Percentiles rank a stretch among this genome's conserved stretches.
phyloP scores from a whole-genome alignment of 345 rosid genomes.

The Garcia nutans region DNA sequence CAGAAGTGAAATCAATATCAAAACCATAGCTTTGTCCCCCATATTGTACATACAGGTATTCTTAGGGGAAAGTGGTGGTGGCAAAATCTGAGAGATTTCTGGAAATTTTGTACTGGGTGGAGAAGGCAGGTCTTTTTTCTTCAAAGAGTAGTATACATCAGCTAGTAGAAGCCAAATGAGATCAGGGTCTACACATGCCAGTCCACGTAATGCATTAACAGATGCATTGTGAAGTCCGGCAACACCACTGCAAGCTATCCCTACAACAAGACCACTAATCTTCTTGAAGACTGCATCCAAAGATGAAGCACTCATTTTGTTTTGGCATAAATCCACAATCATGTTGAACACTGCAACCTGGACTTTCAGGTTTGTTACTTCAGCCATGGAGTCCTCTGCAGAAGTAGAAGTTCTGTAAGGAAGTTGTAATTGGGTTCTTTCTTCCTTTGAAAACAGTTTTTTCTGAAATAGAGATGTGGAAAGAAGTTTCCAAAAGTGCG shows the following conservation, averaged over 20 bases:
- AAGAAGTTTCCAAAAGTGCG: conserved; percentile 80
- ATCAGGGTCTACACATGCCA: conserved; percentile 78
- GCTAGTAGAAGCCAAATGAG: conserved; percentile 88
- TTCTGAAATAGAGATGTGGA: conserved; percentile 61
- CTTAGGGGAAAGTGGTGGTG: conserved; percentile 42
- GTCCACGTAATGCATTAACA: conserved; percentile 65
- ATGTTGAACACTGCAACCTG: conserved; percentile 75
- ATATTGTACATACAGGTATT: conserved; percentile 59
- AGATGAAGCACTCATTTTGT: conserved; percentile 66
- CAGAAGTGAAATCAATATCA: conserved; percentile 57
- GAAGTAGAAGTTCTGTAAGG: conserved; percentile 56
- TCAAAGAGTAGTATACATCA: conserved; percentile 68
- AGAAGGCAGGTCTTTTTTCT: conserved; percentile 46
- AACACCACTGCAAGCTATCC: conserved; percentile 78
- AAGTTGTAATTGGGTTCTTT: conserved; percentile 53
- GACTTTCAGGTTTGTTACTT: conserved; percentile 72
- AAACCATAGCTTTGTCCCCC: conserved; percentile 81
- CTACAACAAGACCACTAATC: conserved; percentile 80
- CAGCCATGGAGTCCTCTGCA: conserved; percentile 54
- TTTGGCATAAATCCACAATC: conserved; percentile 65
- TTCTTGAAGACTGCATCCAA: conserved; percentile 72
- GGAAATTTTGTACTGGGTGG: conserved; percentile 62
- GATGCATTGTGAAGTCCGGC: conserved; percentile 63
- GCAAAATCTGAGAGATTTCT: conserved; percentile 44
- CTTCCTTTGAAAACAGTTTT: conserved; percentile 46